Conservation (phyloP, 352 stramenopile species). For the Globisporangium nodosum region DNA sequence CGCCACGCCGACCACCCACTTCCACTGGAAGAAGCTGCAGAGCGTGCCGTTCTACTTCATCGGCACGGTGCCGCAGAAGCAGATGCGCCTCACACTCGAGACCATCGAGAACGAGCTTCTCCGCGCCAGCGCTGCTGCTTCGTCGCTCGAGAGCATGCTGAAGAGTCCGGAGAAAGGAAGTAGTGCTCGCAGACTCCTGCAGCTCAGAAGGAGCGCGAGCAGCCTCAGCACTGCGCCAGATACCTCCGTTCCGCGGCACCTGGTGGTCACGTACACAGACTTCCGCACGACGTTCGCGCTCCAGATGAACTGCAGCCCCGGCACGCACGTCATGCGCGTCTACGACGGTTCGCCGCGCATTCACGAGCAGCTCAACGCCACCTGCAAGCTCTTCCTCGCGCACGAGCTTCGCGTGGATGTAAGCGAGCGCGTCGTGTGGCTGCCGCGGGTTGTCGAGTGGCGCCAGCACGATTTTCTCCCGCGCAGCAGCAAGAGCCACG, state of each 20-base stretch:
- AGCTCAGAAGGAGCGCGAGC: conserved; percentile 23
- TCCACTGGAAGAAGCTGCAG: conserved; percentile 76
- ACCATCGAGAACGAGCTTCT: conserved; percentile 88
- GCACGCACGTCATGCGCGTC: conserved; percentile 43
- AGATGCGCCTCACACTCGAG: conserved; percentile 51
- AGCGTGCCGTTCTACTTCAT: conserved; percentile 44
- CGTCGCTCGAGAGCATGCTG: neutral
- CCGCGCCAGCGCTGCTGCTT: conserved; percentile 31
- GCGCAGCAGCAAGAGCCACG: conserved; percentile 12
- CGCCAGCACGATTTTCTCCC: conserved; percentile 23
- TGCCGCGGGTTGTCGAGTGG: conserved; percentile 66
- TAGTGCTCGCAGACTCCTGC: conserved; percentile 16
- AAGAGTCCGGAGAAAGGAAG: neutral
- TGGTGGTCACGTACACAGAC: conserved; percentile 44
- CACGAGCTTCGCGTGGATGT: conserved; percentile 37
- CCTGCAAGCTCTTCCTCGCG: conserved; percentile 36
- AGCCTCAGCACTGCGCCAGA: neutral
- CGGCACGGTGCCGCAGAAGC: conserved; percentile 10
- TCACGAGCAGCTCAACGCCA: conserved; percentile 69
- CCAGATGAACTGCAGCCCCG: conserved; percentile 57
- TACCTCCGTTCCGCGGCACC: conserved; percentile 6
- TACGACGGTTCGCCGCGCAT: conserved; percentile 51
- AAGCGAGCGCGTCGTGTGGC: conserved; percentile 30
- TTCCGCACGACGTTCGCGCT: conserved; percentile 84
- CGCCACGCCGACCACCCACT: conserved; percentile 38